Evolutionary conservation across 2,329 filamentous ascomycete genomes (phyloP).

Genomic region (Fusarium dlaminii): DNA sequence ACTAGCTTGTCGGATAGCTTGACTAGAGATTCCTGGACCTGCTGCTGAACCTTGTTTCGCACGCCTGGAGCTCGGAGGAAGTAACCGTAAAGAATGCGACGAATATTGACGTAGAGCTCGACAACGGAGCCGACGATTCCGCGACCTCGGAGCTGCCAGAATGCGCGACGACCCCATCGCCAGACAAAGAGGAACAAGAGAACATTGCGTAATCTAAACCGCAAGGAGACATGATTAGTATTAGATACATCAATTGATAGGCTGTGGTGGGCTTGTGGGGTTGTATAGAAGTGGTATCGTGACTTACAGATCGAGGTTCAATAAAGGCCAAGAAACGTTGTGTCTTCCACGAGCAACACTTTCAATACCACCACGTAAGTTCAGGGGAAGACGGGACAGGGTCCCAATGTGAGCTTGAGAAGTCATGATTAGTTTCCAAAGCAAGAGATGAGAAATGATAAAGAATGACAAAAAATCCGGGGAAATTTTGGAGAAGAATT

Average conservation of each 20-base stretch:
- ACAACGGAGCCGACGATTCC: slow-evolving; percentile 82
- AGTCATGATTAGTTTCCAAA: slow-evolving; percentile 9
- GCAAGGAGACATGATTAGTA: not conserved
- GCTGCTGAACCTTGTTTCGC: slow-evolving; percentile 82
- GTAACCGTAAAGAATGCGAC: slow-evolving; percentile 80
- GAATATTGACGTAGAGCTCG: slow-evolving; percentile 77
- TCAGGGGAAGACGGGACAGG: slow-evolving; percentile 75
- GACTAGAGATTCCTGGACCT: slow-evolving; percentile 80
- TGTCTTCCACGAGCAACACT: slow-evolving; percentile 67
- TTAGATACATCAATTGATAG: not conserved
- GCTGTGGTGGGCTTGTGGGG: not conserved
- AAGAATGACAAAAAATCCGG: slow-evolving; percentile 4
- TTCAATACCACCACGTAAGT: slow-evolving; percentile 73
- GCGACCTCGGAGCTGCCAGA: slow-evolving; percentile 88
- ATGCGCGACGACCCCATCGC: slow-evolving; percentile 80
- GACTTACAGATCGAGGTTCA: slow-evolving; percentile 76
- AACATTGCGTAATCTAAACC: slow-evolving; percentile 79
- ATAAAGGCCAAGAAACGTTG: slow-evolving; percentile 64
- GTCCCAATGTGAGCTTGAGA: slow-evolving; percentile 63
- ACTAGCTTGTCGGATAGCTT: slow-evolving; percentile 89
- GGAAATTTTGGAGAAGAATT: slow-evolving; percentile 1
- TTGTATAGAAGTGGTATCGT: not conserved
- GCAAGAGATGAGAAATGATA: not conserved
- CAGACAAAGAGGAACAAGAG: slow-evolving; percentile 90
- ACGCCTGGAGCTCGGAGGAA: slow-evolving; percentile 90